Evolutionary conservation across 1,284 basidiomycete species (phyloP), one percentile per base, ranked within the genome.

Genomic region (Blastosporella zonata): DNA sequence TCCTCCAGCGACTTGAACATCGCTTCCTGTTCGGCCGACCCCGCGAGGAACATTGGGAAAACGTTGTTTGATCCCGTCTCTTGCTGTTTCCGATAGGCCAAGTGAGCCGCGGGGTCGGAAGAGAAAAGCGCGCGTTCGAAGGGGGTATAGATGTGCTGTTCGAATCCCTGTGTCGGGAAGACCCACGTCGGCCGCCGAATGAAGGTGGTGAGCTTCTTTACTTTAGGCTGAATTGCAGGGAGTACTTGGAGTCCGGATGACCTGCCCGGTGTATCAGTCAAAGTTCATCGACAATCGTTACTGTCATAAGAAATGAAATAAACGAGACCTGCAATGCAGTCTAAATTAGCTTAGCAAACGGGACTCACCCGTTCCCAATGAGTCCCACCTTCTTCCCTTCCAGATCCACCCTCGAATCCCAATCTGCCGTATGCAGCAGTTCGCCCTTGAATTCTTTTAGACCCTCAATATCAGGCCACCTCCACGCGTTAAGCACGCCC

Each of bases 401-500:
- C 20, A 76, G 62, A 49, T 74, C 64, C 28, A 77, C 60, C 8
- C 64, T 62, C 6, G 62, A 53, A 31, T 74, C 66, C 70, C 74
- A 81, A 9, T 60, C 58, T 1, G 74, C 74, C 1, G 74, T 78
- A 58, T 81, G 79, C 40, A 75, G 62, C 20, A 74, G 59, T 6
- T 56, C 49, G 1, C 77, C 78, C 47, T 73, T 67, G 61, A 61
- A 70, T 63, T 61, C 59, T 5, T 70, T 58, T 18, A 75, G 53
- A 10, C 75, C 78, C 2, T 66, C 58, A 28, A 78, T 71, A 33
- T 67, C 60, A 3, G 69, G 69, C 66, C 65, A 68, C 52, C 59
- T 62, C 66, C 67, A 69, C 0, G 58, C 54, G 41, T 71, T 69
- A 8, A 70, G 48, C 23, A 66, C 55, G 9, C 67, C 68, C 20